Evolutionary conservation across 305 asterid genomes (phyloP), one percentile per base, ranked within the genome.

Genomic region (Solanum hybrid): DNA sequence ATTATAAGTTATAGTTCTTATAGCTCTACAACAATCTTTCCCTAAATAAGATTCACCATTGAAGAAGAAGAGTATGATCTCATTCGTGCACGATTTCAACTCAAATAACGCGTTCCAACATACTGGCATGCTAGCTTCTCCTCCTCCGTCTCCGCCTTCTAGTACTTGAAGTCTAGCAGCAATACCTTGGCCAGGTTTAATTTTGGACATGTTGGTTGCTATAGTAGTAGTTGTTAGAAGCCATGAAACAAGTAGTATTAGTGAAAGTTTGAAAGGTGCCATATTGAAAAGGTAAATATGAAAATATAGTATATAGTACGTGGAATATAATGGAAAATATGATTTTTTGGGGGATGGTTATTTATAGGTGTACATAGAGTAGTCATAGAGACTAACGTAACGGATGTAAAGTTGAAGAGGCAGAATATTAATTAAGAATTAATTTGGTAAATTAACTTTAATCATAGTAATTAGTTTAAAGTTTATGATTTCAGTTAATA

Each of bases 1-100:
- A 3, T 88, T 72, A 38, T 87, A 89, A 27, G 90, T 86, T 7
- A 90, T 91, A 6, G 88, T 78, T 2, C 92, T 79, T 29, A 93
- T 92, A 22, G 92, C 90, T 78, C 64, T 75, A 10, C 95, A 93
- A 89, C 94, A 93, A 66, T 88, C 93, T 89, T 86, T 38, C 29
- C 93, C 95, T 36, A 92, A 32, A 75, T 89, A 90, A 22, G 92
- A 89, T 51, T 90, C 91, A 7, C 94, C 93, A 81, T 91, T 91
- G 75, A 93, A 71, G 90, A 92, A 91, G 75, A 92, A 92, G 17
- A 93, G 51, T 10, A 92, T 5, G 17, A 92, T 89, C 90, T 93
- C 95, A n/a, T 88, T 92, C 4, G 92, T 90, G 88, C 94, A 93
- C 4, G 93, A 90, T 71, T 91, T 92, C 22, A 93, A 88, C 87